These are phyloP conservation scores for Pseudognaphalium luteoalbum DNA, from an alignment of 129 eudicot species.

Conservation along the genomic window DNA sequence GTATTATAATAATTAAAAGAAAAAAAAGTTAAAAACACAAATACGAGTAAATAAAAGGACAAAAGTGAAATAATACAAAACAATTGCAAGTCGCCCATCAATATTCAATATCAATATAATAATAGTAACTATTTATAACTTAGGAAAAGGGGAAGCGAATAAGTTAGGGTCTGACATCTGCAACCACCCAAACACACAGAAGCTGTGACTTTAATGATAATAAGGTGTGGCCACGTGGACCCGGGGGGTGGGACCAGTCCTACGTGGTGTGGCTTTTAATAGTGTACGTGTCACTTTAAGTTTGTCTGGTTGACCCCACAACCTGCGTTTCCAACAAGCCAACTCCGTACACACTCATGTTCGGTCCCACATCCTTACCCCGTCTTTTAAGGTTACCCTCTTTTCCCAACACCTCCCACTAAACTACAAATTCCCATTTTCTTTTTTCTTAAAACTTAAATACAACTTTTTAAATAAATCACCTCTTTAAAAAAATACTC, in stretches of 20 bases:
- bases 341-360: constrained; percentile 25
- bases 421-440: background rate
- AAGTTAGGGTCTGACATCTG: constrained; percentile 40
- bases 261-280: constrained; percentile 24
- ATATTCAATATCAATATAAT: no score
- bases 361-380: constrained; percentile 24
- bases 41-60: background rate
- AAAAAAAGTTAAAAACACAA: background rate
- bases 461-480: no score
- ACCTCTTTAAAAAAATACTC: no score
- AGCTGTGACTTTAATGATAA: constrained; percentile 4
- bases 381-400: constrained; percentile 38
- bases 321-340: constrained; percentile 40
- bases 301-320: constrained; percentile 34
- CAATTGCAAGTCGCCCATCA: constrained; percentile 16
- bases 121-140: constrained; percentile 20
- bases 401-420: constrained; percentile 34
- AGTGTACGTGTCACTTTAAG: constrained; percentile 30
- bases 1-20: background rate
- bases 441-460: no score
- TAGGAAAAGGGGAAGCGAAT: constrained; percentile 32
- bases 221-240: constrained; percentile 30
- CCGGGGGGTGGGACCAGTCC: background rate
- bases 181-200: constrained; percentile 21
- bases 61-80: background rate